phyloP scores from a whole-genome alignment of 768 basidiomycete genomes.

The Russula abietina region DNA sequence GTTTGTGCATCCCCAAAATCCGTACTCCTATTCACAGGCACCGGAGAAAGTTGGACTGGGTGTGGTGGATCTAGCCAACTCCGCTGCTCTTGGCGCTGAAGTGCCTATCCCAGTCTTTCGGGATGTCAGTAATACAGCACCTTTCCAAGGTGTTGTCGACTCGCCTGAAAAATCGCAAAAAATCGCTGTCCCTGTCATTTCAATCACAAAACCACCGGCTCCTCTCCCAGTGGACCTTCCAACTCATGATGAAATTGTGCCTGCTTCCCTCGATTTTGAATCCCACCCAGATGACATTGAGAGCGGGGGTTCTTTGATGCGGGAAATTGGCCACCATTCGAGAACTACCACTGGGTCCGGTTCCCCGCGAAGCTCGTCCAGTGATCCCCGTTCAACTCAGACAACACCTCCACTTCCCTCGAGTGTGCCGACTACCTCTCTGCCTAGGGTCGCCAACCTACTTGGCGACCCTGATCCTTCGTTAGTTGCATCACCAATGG shows the following conservation, averaged over 20 bases:
- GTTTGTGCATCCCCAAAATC: neutral
- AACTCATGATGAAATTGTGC: slow-evolving; percentile 51
- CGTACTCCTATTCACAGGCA: slow-evolving; percentile 30
- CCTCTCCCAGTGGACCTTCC: slow-evolving; percentile 68
- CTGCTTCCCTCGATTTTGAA: slow-evolving; percentile 37
- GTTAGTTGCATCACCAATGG: slow-evolving; percentile 29
- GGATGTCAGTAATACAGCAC: slow-evolving; percentile 26
- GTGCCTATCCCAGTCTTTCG: slow-evolving; percentile 59
- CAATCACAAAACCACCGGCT: slow-evolving; percentile 63
- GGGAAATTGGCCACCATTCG: slow-evolving; percentile 18
- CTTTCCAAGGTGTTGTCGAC: slow-evolving; percentile 17
- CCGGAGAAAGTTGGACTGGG: slow-evolving; percentile 43
- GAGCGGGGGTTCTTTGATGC: slow-evolving; percentile 24
- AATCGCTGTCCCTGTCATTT: slow-evolving; percentile 45
- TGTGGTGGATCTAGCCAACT: slow-evolving; percentile 34
- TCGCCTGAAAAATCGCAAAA: slow-evolving; percentile 22
- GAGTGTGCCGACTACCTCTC: slow-evolving; percentile 8
- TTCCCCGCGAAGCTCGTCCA: neutral
- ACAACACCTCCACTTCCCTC: slow-evolving; percentile 12
- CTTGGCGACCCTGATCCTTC: slow-evolving; percentile 41
- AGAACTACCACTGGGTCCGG: neutral
- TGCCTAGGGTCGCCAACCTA: slow-evolving; percentile 42
- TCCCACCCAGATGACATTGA: slow-evolving; percentile 25
- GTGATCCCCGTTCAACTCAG: neutral
- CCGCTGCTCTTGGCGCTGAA: slow-evolving; percentile 36